Percentiles rank a stretch among this genome's conserved stretches.
These are phyloP conservation scores for Nothopassalora personata DNA, from an alignment of 2,329 filamentous ascomycete genomes.

Conservation along the genomic window DNA sequence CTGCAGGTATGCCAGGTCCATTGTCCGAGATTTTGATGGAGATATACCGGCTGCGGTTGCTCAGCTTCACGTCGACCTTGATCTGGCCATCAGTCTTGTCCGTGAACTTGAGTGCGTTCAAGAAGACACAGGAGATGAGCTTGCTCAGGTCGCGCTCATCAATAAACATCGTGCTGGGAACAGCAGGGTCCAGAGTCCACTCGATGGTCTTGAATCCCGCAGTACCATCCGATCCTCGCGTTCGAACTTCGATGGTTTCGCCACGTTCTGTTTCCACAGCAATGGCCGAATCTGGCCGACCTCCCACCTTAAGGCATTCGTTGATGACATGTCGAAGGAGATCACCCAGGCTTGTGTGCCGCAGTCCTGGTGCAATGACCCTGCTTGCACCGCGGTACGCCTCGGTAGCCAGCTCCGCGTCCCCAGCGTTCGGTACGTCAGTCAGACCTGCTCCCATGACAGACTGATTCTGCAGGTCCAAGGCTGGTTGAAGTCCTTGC, in stretches of 20 bases:
- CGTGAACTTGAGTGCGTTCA: conserved; percentile 68
- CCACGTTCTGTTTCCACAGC: conserved; percentile 43
- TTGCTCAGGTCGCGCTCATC: conserved; percentile 61
- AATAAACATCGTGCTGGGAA: conserved; percentile 52
- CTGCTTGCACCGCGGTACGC: conserved; percentile 16
- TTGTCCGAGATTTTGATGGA: conserved; percentile 61
- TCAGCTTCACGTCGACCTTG: conserved; percentile 50
- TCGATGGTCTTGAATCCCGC: conserved; percentile 45
- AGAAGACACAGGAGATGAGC: conserved; percentile 57
- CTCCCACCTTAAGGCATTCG: conserved; percentile 49
- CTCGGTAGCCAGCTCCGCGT: conserved; percentile 8
- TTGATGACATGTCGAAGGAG: conserved; percentile 49
- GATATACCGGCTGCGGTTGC: conserved; percentile 46
- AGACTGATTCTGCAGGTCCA: conserved; percentile 20
- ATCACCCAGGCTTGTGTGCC: conserved; percentile 45
- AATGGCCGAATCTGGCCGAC: conserved; percentile 48
- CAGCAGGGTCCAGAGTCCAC: conserved; percentile 46
- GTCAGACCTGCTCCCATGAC: conserved; percentile 7
- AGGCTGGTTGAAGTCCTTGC: conserved; percentile 27
- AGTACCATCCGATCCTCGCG: conserved; percentile 40
- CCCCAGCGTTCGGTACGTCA: conserved; percentile 11
- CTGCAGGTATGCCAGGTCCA: conserved; percentile 62
- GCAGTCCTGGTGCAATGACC: conserved; percentile 42
- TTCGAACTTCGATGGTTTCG: conserved; percentile 46
- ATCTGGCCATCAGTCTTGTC: conserved; percentile 53